phyloP scores from a whole-genome alignment of 2,329 filamentous ascomycete genomes.

The Monilinia fructicola region DNA sequence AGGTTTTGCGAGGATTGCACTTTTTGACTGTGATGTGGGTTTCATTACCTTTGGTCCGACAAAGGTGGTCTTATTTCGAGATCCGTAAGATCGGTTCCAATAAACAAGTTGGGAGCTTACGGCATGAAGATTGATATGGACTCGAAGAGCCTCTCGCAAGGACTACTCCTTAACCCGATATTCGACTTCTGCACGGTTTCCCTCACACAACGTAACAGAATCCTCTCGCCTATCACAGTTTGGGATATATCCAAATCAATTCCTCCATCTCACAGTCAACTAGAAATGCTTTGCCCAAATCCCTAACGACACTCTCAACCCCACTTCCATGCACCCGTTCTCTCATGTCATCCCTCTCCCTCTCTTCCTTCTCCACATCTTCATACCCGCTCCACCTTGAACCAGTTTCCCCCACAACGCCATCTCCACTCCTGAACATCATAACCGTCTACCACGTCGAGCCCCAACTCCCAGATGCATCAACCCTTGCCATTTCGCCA shows the following conservation, averaged over 20 bases:
- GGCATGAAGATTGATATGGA: background rate
- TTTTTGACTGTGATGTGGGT: constrained; percentile 7
- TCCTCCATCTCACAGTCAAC: background rate
- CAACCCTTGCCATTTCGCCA: no score
- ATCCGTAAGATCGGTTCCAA: background rate
- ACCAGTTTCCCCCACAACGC: background rate
- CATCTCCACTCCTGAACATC: background rate
- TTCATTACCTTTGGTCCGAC: background rate
- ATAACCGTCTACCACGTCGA: no score
- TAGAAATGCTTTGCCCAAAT: background rate
- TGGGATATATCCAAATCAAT: background rate
- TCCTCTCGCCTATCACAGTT: background rate
- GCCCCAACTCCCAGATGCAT: no score
- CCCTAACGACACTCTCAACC: background rate
- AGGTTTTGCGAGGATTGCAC: background rate
- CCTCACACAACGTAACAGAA: background rate
- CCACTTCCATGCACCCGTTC: background rate
- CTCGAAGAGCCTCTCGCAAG: background rate
- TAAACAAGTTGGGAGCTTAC: no score
- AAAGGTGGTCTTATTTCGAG: background rate
- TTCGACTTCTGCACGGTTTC: background rate
- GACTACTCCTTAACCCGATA: background rate
- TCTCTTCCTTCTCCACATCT: background rate
- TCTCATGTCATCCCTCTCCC: background rate
- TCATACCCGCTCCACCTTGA: background rate